Conservation (phyloP, 176 grass and related monocot species). For the Aegilops longissima region DNA sequence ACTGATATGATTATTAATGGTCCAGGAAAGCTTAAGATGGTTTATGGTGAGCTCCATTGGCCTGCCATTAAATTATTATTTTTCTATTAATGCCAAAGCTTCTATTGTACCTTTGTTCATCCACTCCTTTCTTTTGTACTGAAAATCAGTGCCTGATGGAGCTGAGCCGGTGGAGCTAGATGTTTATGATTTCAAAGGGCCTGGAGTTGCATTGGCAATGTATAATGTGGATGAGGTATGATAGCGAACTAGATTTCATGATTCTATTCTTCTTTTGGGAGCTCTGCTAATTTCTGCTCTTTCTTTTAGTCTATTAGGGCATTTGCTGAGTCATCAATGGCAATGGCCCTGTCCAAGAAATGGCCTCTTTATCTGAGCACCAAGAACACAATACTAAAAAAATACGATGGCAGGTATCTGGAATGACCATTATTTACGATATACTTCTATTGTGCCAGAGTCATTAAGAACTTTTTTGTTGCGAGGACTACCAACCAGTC, state of each 20-base stretch:
- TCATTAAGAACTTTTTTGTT: conserved; percentile 22
- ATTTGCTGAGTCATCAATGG: conserved; percentile 95
- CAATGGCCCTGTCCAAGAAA: conserved; percentile 75
- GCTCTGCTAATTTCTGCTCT: conserved; percentile 28
- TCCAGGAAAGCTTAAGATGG: conserved; percentile 93
- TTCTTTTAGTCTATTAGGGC: conserved; percentile 75
- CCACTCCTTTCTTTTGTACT: conserved; percentile 28
- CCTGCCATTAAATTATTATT: neutral
- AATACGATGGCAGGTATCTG: conserved; percentile 90
- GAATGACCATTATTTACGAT: neutral
- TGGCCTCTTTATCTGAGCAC: conserved; percentile 97
- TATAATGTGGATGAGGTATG: conserved; percentile 94
- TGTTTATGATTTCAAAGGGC: conserved; percentile 91
- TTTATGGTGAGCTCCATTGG: conserved; percentile 73
- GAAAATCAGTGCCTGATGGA: conserved; percentile 64
- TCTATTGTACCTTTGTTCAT: neutral
- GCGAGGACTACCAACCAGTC: neutral
- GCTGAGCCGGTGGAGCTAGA: conserved; percentile 67
- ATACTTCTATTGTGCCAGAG: neutral
- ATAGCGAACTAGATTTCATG: neutral
- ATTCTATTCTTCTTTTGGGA: conserved; percentile 30
- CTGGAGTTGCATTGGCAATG: conserved; percentile 87
- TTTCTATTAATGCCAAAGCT: neutral
- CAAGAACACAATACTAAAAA: conserved; percentile 94
- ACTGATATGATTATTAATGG: conserved; percentile 81